These are phyloP conservation scores for Candida berthetii DNA, from an alignment of 805 yeast genomes.

Conservation along the genomic window DNA sequence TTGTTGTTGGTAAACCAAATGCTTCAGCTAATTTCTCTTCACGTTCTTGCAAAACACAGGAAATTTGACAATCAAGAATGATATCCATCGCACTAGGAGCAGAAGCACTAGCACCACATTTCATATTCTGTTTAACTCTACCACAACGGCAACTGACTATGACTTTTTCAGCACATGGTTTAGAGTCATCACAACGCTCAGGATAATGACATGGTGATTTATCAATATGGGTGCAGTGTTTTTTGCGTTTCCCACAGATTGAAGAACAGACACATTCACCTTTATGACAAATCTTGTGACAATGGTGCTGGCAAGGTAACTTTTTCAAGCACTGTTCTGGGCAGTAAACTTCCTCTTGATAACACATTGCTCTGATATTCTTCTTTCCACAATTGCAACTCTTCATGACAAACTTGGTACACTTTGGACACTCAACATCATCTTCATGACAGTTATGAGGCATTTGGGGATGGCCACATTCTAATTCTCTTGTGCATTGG, in stretches of 20 bases:
- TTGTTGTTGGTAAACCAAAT: conserved; percentile 29
- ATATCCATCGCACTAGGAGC: conserved; percentile 27
- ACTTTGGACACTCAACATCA: conserved; percentile 62
- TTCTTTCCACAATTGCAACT: conserved; percentile 57
- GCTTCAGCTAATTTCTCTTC: conserved; percentile 61
- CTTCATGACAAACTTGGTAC: conserved; percentile 56
- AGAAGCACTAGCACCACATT: conserved; percentile 50
- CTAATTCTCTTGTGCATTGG: conserved; percentile 49
- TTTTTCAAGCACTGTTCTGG: conserved; percentile 51
- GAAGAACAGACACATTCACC: conserved; percentile 64
- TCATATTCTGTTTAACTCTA: conserved; percentile 34
- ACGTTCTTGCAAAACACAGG: conserved; percentile 56
- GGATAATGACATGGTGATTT: conserved; percentile 58
- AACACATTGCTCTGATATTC: conserved; percentile 59
- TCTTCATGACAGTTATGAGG: conserved; percentile 75
- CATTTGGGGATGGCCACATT: conserved; percentile 70
- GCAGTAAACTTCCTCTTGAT: conserved; percentile 64
- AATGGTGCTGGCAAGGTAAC: conserved; percentile 43
- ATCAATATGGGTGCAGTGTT: conserved; percentile 67
- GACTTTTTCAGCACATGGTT: conserved; percentile 47
- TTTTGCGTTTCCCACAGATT: conserved; percentile 46
- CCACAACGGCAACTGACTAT: conserved; percentile 62
- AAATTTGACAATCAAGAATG: conserved; percentile 58
- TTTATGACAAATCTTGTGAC: conserved; percentile 51
- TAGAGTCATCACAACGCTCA: conserved; percentile 41